These are phyloP conservation scores for Peronospora tabacina DNA, from an alignment of 352 stramenopile species.

Conservation along the genomic window DNA sequence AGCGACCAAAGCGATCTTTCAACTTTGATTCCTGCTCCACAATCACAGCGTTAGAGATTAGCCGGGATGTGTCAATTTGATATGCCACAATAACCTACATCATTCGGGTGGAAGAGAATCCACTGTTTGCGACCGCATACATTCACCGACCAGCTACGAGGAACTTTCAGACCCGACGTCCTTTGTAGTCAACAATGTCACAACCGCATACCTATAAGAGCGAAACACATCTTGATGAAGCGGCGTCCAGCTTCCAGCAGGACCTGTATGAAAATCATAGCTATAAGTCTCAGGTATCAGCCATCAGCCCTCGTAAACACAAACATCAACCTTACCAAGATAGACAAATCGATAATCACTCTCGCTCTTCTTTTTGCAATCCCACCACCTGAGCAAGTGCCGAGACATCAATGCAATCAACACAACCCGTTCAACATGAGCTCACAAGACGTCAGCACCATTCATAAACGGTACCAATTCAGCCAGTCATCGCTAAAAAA, in stretches of 20 bases:
- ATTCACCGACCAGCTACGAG: constrained; percentile 92
- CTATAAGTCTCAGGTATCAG: background rate
- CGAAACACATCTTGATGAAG: constrained; percentile 95
- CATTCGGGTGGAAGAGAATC: constrained; percentile 79
- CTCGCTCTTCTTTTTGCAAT: constrained; percentile 46
- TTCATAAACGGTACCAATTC: constrained; percentile 59
- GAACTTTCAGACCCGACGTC: background rate
- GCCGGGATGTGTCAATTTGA: background rate
- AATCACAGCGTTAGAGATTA: constrained; percentile 4
- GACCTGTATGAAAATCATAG: constrained; percentile 38
- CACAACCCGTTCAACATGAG: background rate
- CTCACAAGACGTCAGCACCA: background rate
- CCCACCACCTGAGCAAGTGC: constrained; percentile 56
- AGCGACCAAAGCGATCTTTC: constrained; percentile 62
- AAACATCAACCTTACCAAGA: constrained; percentile 46
- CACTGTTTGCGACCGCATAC: constrained; percentile 92
- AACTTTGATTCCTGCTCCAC: constrained; percentile 57
- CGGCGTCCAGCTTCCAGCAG: constrained; percentile 80
- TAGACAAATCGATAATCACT: constrained; percentile 97
- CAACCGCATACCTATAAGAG: constrained; percentile 81
- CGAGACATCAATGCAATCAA: background rate
- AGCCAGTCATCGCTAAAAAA: constrained; percentile 91
- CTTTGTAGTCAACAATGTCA: background rate
- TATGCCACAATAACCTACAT: constrained; percentile 34
- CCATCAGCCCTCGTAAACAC: background rate